Percentiles rank a stretch among this genome's conserved stretches.
phyloP scores from a whole-genome alignment of 768 basidiomycete species.

The Suillus weaverae region DNA sequence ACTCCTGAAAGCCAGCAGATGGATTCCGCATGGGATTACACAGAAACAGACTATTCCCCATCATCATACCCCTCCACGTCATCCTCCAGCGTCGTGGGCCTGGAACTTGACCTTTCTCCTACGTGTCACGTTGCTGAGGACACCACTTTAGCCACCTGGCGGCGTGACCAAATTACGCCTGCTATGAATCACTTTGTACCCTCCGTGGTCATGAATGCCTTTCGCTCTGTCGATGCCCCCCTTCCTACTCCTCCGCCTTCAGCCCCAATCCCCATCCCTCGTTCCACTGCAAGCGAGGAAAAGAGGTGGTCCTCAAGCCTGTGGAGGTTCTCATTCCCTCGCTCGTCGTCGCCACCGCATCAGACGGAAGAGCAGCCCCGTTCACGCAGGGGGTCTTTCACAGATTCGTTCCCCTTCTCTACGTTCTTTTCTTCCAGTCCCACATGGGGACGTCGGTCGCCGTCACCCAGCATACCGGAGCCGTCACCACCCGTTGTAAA shows the following conservation, averaged over 20 bases:
- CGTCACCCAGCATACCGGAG: conserved; percentile 43
- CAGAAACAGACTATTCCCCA: conserved; percentile 45
- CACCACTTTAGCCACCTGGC: conserved; percentile 33
- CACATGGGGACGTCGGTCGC: conserved; percentile 33
- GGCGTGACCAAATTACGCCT: conserved; percentile 29
- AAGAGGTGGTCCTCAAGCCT: conserved; percentile 36
- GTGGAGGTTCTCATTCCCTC: conserved; percentile 37
- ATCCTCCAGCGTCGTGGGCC: conserved; percentile 33
- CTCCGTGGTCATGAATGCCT: conserved; percentile 24
- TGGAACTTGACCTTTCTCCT: conserved; percentile 32
- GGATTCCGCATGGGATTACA: conserved; percentile 51
- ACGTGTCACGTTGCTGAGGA: conserved; percentile 32
- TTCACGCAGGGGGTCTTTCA: conserved; percentile 31
- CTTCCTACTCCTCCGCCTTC: conserved; percentile 23
- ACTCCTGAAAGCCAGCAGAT: conserved; percentile 51
- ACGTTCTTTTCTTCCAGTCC: conserved; percentile 34
- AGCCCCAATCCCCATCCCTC: conserved; percentile 30
- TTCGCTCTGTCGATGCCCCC: conserved; percentile 13
- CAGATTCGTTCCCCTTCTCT: conserved; percentile 49
- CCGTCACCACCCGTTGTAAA: conserved; percentile 27
- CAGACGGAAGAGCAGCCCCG: conserved; percentile 28
- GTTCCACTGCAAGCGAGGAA: conserved; percentile 31
- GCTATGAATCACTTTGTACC: conserved; percentile 26
- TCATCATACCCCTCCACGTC: conserved; percentile 48
- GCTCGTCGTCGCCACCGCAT: conserved; percentile 29